Evolutionary conservation across 805 yeast species (phyloP).

Genomic region (Saturnispora sanitii): DNA sequence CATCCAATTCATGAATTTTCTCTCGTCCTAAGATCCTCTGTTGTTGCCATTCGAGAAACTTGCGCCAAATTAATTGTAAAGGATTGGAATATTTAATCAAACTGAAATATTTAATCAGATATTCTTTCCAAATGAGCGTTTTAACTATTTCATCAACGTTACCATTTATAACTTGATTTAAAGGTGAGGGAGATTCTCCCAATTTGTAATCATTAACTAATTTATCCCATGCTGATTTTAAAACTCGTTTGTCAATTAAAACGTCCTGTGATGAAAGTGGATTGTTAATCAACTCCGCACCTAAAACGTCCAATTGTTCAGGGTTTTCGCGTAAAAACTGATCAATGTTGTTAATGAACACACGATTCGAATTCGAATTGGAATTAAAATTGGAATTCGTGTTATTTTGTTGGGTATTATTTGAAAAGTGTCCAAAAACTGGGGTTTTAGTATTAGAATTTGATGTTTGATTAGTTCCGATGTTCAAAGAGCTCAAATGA

Average conservation of each 20-base stretch:
- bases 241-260: constrained; percentile 12
- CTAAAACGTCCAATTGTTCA: constrained; percentile 13
- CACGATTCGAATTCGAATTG: constrained; percentile 12
- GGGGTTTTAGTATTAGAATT: not conserved
- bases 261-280: constrained; percentile 9
- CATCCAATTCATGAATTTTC: constrained; percentile 9
- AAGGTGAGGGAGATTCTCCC: not conserved
- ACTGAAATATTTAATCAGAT: constrained; percentile 14
- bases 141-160: constrained; percentile 6
- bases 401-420: too few relatives aligned
- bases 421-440: constrained; percentile 11
- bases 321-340: constrained; percentile 17
- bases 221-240: constrained; percentile 11
- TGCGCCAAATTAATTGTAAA: constrained; percentile 11
- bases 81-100: constrained; percentile 16
- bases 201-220: constrained; percentile 7
- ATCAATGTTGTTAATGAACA: constrained; percentile 17
- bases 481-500: constrained; percentile 4
- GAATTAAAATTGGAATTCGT: too few relatives aligned
- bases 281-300: constrained; percentile 9
- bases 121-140: constrained; percentile 14
- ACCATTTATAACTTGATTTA: not conserved
- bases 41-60: constrained; percentile 9
- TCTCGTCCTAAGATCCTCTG: not conserved
- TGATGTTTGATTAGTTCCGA: not conserved